Percentiles rank a stretch among this genome's conserved stretches.
Evolutionary conservation across 257 asterid genomes (phyloP).

Genomic region (Plantago elongata): DNA sequence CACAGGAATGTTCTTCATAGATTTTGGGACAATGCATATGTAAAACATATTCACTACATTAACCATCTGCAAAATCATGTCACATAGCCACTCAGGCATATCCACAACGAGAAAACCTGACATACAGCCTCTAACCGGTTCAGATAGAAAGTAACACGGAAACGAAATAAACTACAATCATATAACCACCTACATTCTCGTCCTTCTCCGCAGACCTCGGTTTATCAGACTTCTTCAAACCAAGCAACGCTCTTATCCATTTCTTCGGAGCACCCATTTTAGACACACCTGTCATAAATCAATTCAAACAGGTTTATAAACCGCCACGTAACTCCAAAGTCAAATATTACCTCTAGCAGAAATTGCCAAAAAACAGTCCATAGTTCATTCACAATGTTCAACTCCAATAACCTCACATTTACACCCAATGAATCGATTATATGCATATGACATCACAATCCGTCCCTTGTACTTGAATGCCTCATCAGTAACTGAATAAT

Average conservation of each 20-base stretch:
- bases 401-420: too few relatives aligned
- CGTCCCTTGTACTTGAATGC: too few relatives aligned
- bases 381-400: too few relatives aligned
- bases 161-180: constrained; percentile 6
- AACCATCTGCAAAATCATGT: too few relatives aligned
- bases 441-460: neutral
- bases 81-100: neutral
- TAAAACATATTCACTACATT: neutral
- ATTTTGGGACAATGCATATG: too few relatives aligned
- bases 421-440: too few relatives aligned
- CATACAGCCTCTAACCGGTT: neutral
- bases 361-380: neutral
- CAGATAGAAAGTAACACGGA: neutral
- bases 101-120: constrained; percentile 1
- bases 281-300: constrained; percentile 40
- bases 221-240: constrained; percentile 69
- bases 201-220: constrained; percentile 56
- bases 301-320: constrained; percentile 12
- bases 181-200: constrained; percentile 53
- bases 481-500: too few relatives aligned
- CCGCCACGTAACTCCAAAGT: constrained; percentile 3
- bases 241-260: constrained; percentile 81
- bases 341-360: neutral
- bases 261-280: constrained; percentile 87
- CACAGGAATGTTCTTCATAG: too few relatives aligned